A percentile compares a stretch with the other conserved stretches of the same genome.
phyloP scores from a whole-genome alignment of 2,329 filamentous ascomycete genomes.

The Podosphaera fusca region DNA sequence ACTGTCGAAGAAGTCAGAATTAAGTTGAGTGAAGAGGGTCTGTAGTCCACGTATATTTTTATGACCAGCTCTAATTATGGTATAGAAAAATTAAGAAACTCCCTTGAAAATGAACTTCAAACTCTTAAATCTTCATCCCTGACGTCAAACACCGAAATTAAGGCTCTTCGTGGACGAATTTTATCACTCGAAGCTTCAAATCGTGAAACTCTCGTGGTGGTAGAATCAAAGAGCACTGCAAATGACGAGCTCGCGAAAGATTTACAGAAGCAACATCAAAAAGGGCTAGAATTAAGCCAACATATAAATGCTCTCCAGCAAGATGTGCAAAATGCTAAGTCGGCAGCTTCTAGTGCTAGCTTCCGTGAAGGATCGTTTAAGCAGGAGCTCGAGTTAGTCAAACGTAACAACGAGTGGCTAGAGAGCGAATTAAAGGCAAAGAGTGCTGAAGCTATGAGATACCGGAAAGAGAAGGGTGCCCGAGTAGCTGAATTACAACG shows the following conservation, averaged over 20 bases:
- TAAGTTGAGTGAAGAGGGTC: slow-evolving; percentile 68
- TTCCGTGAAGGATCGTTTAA: slow-evolving; percentile 78
- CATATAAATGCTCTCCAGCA: slow-evolving; percentile 68
- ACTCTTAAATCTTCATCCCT: slow-evolving; percentile 51
- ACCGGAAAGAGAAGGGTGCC: slow-evolving; percentile 82
- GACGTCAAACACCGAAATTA: slow-evolving; percentile 50
- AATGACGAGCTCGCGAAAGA: slow-evolving; percentile 74
- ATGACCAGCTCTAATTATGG: slow-evolving; percentile 3
- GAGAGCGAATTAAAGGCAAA: slow-evolving; percentile 83
- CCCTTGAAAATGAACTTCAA: slow-evolving; percentile 63
- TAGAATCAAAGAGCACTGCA: slow-evolving; percentile 72
- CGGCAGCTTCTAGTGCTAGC: slow-evolving; percentile 56
- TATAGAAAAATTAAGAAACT: slow-evolving; percentile 53
- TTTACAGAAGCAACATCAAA: slow-evolving; percentile 69
- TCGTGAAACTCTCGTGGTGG: slow-evolving; percentile 66
- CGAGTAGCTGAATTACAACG: slow-evolving; percentile 75
- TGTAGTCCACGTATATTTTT: slow-evolving; percentile 7
- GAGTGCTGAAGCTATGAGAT: slow-evolving; percentile 64
- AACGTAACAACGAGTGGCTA: slow-evolving; percentile 82
- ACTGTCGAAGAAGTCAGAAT: slow-evolving; percentile 63
- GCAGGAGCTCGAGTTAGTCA: slow-evolving; percentile 73
- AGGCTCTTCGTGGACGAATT: slow-evolving; percentile 61
- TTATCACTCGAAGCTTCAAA: slow-evolving; percentile 75
- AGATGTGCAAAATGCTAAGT: slow-evolving; percentile 58
- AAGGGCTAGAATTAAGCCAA: slow-evolving; percentile 61